Evolutionary conservation across 2,329 filamentous ascomycete genomes (phyloP).

Genomic region (Neofusicoccum cordaticola): DNA sequence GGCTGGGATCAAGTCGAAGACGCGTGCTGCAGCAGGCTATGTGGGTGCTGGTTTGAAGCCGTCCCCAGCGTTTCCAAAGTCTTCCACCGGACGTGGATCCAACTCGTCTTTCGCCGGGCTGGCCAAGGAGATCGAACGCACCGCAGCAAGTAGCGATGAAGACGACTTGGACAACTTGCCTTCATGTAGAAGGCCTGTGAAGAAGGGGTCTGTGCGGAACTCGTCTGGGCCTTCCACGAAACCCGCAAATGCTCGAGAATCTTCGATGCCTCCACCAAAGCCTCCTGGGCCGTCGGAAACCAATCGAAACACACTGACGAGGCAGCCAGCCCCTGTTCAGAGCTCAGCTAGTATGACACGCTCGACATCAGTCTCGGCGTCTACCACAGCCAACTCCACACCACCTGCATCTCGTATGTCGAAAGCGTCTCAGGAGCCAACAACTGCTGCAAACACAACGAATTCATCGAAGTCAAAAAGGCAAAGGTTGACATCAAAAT

Average conservation of each 20-base stretch:
- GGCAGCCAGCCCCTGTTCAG: not conserved
- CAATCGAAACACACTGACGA: not conserved
- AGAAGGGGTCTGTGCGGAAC: not conserved
- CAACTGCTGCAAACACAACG: not conserved
- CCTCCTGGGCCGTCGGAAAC: not conserved
- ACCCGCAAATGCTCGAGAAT: not conserved
- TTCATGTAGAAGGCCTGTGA: not conserved
- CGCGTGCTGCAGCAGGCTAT: conserved; percentile 17
- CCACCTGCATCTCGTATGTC: not conserved
- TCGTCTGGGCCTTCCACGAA: not conserved
- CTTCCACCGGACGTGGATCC: not conserved
- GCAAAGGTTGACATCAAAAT: not conserved
- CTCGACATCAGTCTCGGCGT: not conserved
- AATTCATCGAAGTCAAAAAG: not conserved
- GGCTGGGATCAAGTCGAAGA: conserved; percentile 16
- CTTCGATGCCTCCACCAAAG: conserved; percentile 2
- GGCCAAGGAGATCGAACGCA: conserved; percentile 15
- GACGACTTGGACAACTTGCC: conserved; percentile 23
- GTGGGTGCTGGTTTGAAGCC: not conserved
- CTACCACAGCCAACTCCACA: too few relatives aligned
- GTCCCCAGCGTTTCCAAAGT: not conserved
- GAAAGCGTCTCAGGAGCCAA: not conserved
- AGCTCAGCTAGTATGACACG: not conserved
- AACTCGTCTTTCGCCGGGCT: not conserved
- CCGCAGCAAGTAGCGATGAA: not conserved